phyloP scores from a whole-genome alignment of 179 eudicot genomes.

The Sideroxylon spinosum region DNA sequence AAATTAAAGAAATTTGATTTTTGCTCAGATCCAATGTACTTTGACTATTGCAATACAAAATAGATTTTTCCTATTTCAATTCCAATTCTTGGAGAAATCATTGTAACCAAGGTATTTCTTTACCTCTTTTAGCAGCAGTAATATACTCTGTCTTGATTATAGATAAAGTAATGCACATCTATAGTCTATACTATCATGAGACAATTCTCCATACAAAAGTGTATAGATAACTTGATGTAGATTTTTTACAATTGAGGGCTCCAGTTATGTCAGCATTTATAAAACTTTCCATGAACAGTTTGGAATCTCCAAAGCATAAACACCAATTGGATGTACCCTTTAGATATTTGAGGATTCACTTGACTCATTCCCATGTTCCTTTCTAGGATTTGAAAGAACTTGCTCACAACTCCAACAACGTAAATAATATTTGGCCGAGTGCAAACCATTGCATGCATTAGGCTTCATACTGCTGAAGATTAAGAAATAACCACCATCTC shows the following conservation, averaged over 20 bases:
- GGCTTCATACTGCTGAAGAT: neutral
- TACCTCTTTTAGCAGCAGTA: neutral
- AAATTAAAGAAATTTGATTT: too few relatives aligned
- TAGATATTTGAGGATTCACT: neutral
- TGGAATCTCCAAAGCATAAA: neutral
- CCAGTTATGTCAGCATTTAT: neutral
- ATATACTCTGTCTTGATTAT: neutral
- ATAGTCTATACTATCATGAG: neutral
- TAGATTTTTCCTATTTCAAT: too few relatives aligned
- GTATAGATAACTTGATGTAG: neutral
- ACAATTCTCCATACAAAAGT: neutral
- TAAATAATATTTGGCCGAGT: neutral
- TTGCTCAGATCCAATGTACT: too few relatives aligned
- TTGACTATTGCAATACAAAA: too few relatives aligned
- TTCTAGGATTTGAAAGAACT: neutral
- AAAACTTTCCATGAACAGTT: neutral
- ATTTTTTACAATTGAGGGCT: neutral
- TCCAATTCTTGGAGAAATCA: neutral
- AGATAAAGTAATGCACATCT: neutral
- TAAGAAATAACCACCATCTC: neutral
- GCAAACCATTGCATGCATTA: neutral
- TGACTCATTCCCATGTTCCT: neutral
- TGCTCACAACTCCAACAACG: too few relatives aligned
- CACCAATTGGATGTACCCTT: neutral
- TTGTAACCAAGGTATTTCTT: neutral